phyloP scores from a whole-genome alignment of 2,329 filamentous ascomycete species.

The Zopfia rhizophila region DNA sequence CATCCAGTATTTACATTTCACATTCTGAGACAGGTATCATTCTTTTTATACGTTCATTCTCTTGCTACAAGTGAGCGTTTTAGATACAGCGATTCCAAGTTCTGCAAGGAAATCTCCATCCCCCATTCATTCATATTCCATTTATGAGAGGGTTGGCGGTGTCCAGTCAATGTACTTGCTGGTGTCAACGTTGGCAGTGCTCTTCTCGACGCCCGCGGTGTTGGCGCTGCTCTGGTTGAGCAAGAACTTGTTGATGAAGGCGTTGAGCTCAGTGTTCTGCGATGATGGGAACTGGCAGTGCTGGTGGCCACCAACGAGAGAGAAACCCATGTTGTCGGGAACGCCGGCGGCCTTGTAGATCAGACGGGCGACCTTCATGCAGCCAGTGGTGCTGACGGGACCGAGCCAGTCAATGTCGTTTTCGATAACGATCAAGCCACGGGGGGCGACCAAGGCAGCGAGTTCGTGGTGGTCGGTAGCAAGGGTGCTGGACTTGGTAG shows the following conservation, averaged over 20 bases:
- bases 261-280: conserved; percentile 63
- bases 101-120: background rate
- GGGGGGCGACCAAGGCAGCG: conserved; percentile 66
- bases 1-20: conserved; percentile 1
- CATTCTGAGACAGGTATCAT: conserved; percentile 6
- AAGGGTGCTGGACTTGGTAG: conserved; percentile 57
- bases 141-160: conserved; percentile 45
- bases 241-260: conserved; percentile 67
- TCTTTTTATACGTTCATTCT: conserved; percentile 24
- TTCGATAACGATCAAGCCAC: conserved; percentile 66
- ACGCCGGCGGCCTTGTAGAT: conserved; percentile 66
- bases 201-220: conserved; percentile 48
- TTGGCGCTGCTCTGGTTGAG: conserved; percentile 33
- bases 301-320: conserved; percentile 63
- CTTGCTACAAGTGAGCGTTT: conserved; percentile 22
- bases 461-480: conserved; percentile 69
- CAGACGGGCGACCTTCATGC: conserved; percentile 65
- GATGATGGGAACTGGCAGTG: conserved; percentile 67
- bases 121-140: background rate
- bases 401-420: conserved; percentile 70
- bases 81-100: conserved; percentile 19
- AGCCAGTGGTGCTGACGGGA: conserved; percentile 65
- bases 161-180: conserved; percentile 52
- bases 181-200: conserved; percentile 38
- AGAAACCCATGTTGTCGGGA: conserved; percentile 67